phyloP scores from a whole-genome alignment of 345 rosid species.

The Linum trigynum region DNA sequence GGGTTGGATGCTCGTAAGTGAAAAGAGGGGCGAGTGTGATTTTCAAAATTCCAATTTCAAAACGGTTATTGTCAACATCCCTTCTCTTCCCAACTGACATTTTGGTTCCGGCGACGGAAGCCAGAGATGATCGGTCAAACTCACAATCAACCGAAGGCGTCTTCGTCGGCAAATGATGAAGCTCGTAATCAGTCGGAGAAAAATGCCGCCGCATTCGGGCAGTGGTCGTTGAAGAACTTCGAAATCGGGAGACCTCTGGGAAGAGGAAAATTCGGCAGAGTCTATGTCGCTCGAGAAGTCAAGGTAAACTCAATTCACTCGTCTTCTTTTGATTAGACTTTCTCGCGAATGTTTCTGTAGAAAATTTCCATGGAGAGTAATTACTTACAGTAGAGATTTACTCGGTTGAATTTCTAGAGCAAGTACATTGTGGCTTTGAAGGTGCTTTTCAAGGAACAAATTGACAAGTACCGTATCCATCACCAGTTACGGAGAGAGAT shows the following conservation, averaged over 20 bases:
- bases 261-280: slow-evolving; percentile 83
- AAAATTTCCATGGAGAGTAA: no score
- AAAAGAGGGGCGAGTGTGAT: no score
- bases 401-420: slow-evolving; percentile 26
- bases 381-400: not conserved
- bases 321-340: not conserved
- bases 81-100: no score
- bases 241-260: slow-evolving; percentile 91
- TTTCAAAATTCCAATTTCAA: no score
- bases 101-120: no score
- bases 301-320: slow-evolving; percentile 29
- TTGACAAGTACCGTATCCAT: slow-evolving; percentile 70
- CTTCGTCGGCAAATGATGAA: not conserved
- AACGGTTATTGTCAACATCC: no score
- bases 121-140: no score
- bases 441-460: slow-evolving; percentile 77
- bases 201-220: not conserved
- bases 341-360: not conserved
- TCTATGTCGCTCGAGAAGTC: slow-evolving; percentile 75
- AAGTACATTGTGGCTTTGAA: slow-evolving; percentile 73
- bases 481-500: slow-evolving; percentile 82
- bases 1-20: no score
- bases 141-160: no score
- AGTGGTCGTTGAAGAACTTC: slow-evolving; percentile 65
- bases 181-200: not conserved